Evolutionary conservation across 768 basidiomycete species (phyloP).

Genomic region (Tylopilus sp.): DNA sequence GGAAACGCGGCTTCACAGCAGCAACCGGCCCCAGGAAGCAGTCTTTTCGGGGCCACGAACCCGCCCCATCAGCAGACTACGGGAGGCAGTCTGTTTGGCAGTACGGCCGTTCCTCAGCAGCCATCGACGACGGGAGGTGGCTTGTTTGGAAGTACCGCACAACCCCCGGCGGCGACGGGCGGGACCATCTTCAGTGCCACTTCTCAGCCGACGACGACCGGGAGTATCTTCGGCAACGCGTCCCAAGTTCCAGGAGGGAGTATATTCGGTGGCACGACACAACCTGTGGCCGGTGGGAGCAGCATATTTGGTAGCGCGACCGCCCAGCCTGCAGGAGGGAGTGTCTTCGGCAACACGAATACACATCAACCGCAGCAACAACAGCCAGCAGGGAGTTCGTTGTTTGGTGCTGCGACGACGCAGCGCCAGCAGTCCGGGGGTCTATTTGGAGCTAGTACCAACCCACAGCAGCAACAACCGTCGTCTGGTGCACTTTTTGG

Average conservation of each 20-base stretch:
- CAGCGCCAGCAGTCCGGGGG: conserved; percentile 21
- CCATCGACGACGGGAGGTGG: conserved; percentile 14
- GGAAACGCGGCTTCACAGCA: conserved; percentile 24
- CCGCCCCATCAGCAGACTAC: conserved; percentile 22
- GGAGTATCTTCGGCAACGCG: conserved; percentile 11
- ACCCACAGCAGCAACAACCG: background rate
- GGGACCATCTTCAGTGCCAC: conserved; percentile 12
- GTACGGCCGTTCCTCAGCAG: conserved; percentile 12
- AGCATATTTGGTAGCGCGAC: conserved; percentile 20
- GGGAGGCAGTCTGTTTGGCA: conserved; percentile 19
- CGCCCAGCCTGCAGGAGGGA: conserved; percentile 21
- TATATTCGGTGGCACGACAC: conserved; percentile 19
- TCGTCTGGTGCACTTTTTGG: conserved; percentile 25
- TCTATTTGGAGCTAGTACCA: background rate
- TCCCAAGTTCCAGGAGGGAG: conserved; percentile 16
- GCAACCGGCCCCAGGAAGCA: conserved; percentile 20
- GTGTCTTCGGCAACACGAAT: conserved; percentile 23
- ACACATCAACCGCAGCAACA: conserved; percentile 18
- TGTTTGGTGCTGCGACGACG: conserved; percentile 21
- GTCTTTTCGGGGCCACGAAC: conserved; percentile 25
- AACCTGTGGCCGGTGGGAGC: conserved; percentile 19
- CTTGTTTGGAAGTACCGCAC: conserved; percentile 17
- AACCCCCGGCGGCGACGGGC: conserved; percentile 6
- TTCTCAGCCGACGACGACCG: conserved; percentile 11
- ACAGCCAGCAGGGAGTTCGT: conserved; percentile 8